Evolutionary conservation across 805 yeast species (phyloP).

Genomic region (Ogataea salicorniae): DNA sequence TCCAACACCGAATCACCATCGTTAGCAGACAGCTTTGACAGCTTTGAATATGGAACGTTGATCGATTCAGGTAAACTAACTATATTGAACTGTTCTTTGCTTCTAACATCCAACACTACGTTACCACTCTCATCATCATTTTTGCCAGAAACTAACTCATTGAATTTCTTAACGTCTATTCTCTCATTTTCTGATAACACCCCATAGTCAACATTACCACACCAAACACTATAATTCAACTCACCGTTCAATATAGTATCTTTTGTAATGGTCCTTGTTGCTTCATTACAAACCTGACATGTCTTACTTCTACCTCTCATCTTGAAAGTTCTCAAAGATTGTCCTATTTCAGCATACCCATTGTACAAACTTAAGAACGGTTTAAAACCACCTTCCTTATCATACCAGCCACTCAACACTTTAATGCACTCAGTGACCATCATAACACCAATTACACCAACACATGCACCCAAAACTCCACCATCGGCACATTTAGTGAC

Average conservation of each 20-base stretch:
- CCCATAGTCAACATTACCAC: slow-evolving; percentile 54
- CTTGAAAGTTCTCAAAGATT: slow-evolving; percentile 64
- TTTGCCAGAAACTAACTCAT: slow-evolving; percentile 4
- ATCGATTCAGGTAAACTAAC: slow-evolving; percentile 53
- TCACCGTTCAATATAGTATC: slow-evolving; percentile 40
- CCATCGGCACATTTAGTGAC: slow-evolving; percentile 88
- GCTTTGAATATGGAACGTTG: slow-evolving; percentile 57
- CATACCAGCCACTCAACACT: slow-evolving; percentile 54
- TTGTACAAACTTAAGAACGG: slow-evolving; percentile 69
- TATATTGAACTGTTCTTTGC: slow-evolving; percentile 68
- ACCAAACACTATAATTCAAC: slow-evolving; percentile 66
- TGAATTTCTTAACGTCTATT: slow-evolving; percentile 37
- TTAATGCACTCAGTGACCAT: slow-evolving; percentile 89
- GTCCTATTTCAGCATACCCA: slow-evolving; percentile 52
- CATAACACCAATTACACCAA: slow-evolving; percentile 82
- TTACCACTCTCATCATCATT: slow-evolving; percentile 7
- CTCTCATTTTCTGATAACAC: slow-evolving; percentile 43
- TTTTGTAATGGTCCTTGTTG: slow-evolving; percentile 43
- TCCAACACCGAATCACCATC: slow-evolving; percentile 2
- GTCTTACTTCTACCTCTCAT: slow-evolving; percentile 62
- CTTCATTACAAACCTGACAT: slow-evolving; percentile 62
- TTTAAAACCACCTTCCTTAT: slow-evolving; percentile 42
- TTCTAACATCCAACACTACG: slow-evolving; percentile 72
- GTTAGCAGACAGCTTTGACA: slow-evolving; percentile 29
- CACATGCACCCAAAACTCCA: slow-evolving; percentile 94